Percentiles rank a stretch among this genome's conserved stretches.
These are phyloP conservation scores for Cicer judaicum DNA, from an alignment of 306 rosid genomes.

Conservation along the genomic window DNA sequence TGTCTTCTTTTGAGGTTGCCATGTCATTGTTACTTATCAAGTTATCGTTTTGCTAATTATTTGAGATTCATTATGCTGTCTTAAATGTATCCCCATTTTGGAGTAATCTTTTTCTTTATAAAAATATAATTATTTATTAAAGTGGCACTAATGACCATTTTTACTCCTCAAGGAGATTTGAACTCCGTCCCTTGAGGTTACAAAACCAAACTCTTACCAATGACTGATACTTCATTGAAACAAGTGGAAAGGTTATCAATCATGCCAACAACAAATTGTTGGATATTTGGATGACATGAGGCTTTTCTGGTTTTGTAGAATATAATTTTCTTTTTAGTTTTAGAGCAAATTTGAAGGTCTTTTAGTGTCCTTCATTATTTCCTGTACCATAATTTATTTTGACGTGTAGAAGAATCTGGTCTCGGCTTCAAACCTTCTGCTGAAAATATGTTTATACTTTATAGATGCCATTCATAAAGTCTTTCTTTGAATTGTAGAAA, in stretches of 20 bases:
- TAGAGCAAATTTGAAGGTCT: constrained; percentile 9
- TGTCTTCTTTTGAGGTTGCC: constrained; percentile 1
- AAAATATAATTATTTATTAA: too few relatives aligned
- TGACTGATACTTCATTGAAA: background rate
- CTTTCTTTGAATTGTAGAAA: background rate
- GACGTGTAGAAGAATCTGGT: background rate
- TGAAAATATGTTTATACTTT: constrained; percentile 10
- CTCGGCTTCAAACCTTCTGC: constrained; percentile 13
- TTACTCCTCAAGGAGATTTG: too few relatives aligned
- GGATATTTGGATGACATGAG: constrained; percentile 16
- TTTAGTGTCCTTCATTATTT: background rate
- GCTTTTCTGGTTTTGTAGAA: constrained; percentile 22
- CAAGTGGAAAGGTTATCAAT: constrained; percentile 7
- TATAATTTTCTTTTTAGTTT: background rate
- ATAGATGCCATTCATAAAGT: background rate
- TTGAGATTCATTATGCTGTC: constrained; percentile 27
- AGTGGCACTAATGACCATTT: too few relatives aligned
- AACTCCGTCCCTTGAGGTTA: too few relatives aligned
- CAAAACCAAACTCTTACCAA: too few relatives aligned
- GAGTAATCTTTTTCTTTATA: background rate
- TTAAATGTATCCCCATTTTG: background rate
- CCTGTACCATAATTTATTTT: background rate
- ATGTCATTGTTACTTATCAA: constrained; percentile 24
- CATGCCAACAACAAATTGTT: constrained; percentile 17
- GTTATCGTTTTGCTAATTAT: constrained; percentile 27